Conservation (phyloP, 352 stramenopile genomes). For the Thraustochytrium sp. region DNA sequence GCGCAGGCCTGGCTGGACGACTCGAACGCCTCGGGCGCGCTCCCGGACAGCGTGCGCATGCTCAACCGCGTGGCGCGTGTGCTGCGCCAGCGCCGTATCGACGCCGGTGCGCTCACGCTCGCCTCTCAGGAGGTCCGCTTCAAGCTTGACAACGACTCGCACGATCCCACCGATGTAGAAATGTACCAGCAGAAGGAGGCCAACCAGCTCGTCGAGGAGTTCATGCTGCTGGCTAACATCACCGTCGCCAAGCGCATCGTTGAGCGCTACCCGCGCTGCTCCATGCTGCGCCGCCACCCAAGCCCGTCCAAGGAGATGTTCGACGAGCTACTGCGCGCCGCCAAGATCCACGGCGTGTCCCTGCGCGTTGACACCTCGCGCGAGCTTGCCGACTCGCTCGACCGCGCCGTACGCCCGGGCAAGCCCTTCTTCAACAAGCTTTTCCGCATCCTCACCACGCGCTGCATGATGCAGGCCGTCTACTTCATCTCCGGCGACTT, state of each 20-base stretch:
- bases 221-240: constrained; percentile 99
- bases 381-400: constrained; percentile 72
- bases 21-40: constrained; percentile 15
- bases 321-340: constrained; percentile 69
- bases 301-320: constrained; percentile 70
- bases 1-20: constrained; percentile 89
- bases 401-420: constrained; percentile 59
- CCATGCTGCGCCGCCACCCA: constrained; percentile 75
- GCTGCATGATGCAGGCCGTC: constrained; percentile 96
- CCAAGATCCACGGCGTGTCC: constrained; percentile 69
- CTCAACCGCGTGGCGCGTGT: constrained; percentile 77
- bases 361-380: constrained; percentile 72
- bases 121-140: constrained; percentile 94
- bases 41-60: constrained; percentile 53
- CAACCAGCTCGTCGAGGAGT: constrained; percentile 96
- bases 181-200: constrained; percentile 81
- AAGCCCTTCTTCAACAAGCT: constrained; percentile 98
- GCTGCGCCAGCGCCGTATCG: constrained; percentile 74
- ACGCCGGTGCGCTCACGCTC: constrained; percentile 90
- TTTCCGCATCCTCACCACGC: constrained; percentile 88
- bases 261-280: constrained; percentile 70
- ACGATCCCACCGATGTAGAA: constrained; percentile 96
- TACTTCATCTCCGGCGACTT: constrained; percentile 97
- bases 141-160: constrained; percentile 93
- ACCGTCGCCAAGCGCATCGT: constrained; percentile 91